These are phyloP conservation scores for Dunaliella salina DNA, from an alignment of 163 green algal genomes.

Conservation along the genomic window DNA sequence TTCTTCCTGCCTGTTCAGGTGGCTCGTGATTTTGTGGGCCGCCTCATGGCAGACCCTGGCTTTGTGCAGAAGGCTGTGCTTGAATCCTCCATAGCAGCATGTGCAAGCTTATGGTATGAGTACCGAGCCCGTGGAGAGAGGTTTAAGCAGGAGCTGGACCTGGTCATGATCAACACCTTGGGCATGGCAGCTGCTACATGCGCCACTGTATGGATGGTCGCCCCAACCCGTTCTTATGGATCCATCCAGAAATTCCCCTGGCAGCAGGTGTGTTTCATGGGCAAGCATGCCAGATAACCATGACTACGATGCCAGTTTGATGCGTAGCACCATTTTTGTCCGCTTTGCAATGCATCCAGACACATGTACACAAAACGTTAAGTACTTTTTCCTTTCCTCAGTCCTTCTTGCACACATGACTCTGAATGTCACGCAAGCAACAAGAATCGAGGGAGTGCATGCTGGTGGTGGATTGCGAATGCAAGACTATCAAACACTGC, in stretches of 20 bases:
- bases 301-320: too few species aligned
- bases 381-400: too few species aligned
- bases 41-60: conserved; percentile 94
- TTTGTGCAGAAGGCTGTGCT: conserved; percentile 92
- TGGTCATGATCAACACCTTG: conserved; percentile 82
- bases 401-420: too few species aligned
- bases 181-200: conserved; percentile 71
- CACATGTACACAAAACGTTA: too few species aligned
- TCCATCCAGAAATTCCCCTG: conserved; percentile 71
- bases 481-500: neutral
- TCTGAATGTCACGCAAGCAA: too few species aligned
- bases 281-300: too few species aligned
- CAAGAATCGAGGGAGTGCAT: too few species aligned
- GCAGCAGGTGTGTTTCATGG: conserved; percentile 43
- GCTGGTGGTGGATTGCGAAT: too few species aligned
- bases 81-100: conserved; percentile 57
- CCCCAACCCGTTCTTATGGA: conserved; percentile 73
- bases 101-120: conserved; percentile 72
- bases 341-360: neutral
- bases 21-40: conserved; percentile 79
- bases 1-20: too few species aligned
- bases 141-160: conserved; percentile 86
- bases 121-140: conserved; percentile 71
- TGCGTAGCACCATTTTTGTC: too few species aligned
- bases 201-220: conserved; percentile 77